These are phyloP conservation scores for Truncatella angustata DNA, from an alignment of 2,329 filamentous ascomycete genomes.

Conservation along the genomic window DNA sequence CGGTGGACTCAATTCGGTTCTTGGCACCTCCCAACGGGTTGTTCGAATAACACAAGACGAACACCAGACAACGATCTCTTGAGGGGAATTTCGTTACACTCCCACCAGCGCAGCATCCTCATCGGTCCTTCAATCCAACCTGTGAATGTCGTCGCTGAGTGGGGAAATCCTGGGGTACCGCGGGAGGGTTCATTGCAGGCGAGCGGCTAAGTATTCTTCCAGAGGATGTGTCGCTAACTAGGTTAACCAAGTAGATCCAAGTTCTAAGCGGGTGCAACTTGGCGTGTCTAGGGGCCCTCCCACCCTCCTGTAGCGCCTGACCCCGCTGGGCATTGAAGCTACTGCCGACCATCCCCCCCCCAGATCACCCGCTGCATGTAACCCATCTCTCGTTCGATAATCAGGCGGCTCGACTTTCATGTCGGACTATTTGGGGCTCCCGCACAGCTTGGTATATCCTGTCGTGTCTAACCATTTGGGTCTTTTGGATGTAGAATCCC, in stretches of 20 bases:
- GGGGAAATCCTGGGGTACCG: background rate
- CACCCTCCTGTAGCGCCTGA: background rate
- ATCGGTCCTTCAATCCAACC: too few species aligned
- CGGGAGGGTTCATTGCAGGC: background rate
- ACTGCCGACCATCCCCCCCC: background rate
- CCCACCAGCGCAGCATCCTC: too few species aligned
- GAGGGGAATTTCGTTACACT: too few species aligned
- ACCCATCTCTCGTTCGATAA: background rate
- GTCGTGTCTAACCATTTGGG: too few species aligned
- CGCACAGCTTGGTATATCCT: too few species aligned
- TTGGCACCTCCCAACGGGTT: too few species aligned
- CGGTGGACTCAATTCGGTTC: too few species aligned
- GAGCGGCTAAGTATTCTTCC: constrained; percentile 10
- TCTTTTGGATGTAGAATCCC: background rate
- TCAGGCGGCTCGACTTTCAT: background rate
- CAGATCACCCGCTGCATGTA: background rate
- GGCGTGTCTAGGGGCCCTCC: background rate
- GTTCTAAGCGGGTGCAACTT: background rate
- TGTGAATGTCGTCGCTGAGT: background rate
- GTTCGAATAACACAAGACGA: too few species aligned
- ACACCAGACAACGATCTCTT: too few species aligned
- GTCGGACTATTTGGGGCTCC: too few species aligned
- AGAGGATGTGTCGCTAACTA: background rate
- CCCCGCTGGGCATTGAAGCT: background rate
- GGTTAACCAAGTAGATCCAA: too few species aligned